Conservation (phyloP, 768 basidiomycete genomes). For the Leucocoprinus leucothites region DNA sequence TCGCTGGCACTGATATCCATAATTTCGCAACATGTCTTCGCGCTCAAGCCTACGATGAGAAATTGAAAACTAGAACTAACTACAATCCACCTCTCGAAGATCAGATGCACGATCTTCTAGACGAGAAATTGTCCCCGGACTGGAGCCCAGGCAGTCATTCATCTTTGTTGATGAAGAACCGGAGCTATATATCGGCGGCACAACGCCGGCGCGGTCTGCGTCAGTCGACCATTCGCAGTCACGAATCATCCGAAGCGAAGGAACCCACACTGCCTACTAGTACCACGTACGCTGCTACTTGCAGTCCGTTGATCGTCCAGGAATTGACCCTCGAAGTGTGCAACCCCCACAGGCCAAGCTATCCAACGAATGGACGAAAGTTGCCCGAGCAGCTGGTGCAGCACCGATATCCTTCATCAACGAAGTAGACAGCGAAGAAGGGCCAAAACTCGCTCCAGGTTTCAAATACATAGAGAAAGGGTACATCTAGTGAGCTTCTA, state of each 20-base stretch:
- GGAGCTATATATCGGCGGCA: slow-evolving; percentile 9
- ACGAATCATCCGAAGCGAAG: not conserved
- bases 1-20: slow-evolving; percentile 37
- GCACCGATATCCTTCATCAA: slow-evolving; percentile 35
- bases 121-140: slow-evolving; percentile 9
- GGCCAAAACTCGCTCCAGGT: slow-evolving; percentile 36
- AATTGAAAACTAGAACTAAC: slow-evolving; percentile 22
- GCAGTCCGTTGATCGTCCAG: no score
- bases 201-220: not conserved
- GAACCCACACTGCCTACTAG: not conserved
- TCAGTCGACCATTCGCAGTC: not conserved
- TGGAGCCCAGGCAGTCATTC: not conserved
- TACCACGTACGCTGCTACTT: no score
- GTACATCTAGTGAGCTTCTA: slow-evolving; percentile 43
- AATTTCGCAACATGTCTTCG: slow-evolving; percentile 41
- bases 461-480: slow-evolving; percentile 54
- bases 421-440: slow-evolving; percentile 38
- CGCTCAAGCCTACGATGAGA: slow-evolving; percentile 45
- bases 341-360: not conserved
- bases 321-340: no score
- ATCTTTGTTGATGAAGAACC: slow-evolving; percentile 6
- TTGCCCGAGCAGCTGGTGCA: slow-evolving; percentile 30
- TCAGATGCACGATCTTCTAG: slow-evolving; percentile 19
- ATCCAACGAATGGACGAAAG: slow-evolving; percentile 15
- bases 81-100: slow-evolving; percentile 14